These are phyloP conservation scores for Aspergillus sp. DNA, from an alignment of 2,329 filamentous ascomycete genomes.

Conservation along the genomic window DNA sequence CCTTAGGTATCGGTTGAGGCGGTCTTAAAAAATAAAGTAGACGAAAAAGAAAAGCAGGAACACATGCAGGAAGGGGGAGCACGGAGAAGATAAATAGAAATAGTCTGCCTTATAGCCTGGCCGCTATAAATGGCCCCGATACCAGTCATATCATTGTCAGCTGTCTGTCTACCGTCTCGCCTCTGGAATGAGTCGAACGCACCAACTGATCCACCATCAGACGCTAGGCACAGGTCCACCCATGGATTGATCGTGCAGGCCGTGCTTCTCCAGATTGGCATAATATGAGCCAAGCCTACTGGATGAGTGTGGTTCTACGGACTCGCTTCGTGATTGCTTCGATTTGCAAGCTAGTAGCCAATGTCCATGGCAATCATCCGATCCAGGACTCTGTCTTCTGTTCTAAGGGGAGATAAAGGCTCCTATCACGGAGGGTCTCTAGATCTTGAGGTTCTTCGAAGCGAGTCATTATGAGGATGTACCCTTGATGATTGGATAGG, in stretches of 20 bases:
- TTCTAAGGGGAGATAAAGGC: slow-evolving; percentile 2
- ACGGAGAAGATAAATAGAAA: slow-evolving; percentile 17
- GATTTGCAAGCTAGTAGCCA: not conserved
- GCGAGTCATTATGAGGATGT: not conserved
- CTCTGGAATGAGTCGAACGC: not conserved
- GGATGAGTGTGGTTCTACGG: slow-evolving; percentile 6
- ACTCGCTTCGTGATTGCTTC: not conserved
- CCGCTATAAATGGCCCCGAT: slow-evolving; percentile 9
- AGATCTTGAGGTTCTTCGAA: not conserved
- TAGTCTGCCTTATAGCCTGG: slow-evolving; percentile 15
- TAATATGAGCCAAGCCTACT: slow-evolving; percentile 10
- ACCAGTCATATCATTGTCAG: slow-evolving; percentile 16
- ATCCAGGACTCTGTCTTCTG: not conserved
- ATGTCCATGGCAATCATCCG: not conserved
- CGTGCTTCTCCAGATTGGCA: not conserved
- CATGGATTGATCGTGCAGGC: slow-evolving; percentile 23
- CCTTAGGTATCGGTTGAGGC: not conserved
- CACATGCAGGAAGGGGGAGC: slow-evolving; percentile 7
- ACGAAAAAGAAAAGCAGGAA: slow-evolving; percentile 10
- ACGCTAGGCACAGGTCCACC: slow-evolving; percentile 19
- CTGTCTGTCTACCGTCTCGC: slow-evolving; percentile 8
- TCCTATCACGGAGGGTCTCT: not conserved
- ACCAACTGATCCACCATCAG: slow-evolving; percentile 23
- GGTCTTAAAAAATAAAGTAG: slow-evolving; percentile 4
- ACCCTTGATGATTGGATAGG: slow-evolving; percentile 9